Percentiles rank a stretch among this genome's conserved stretches.
phyloP scores from a whole-genome alignment of 2,329 filamentous ascomycete genomes.

The Xylariaceae sp. region DNA sequence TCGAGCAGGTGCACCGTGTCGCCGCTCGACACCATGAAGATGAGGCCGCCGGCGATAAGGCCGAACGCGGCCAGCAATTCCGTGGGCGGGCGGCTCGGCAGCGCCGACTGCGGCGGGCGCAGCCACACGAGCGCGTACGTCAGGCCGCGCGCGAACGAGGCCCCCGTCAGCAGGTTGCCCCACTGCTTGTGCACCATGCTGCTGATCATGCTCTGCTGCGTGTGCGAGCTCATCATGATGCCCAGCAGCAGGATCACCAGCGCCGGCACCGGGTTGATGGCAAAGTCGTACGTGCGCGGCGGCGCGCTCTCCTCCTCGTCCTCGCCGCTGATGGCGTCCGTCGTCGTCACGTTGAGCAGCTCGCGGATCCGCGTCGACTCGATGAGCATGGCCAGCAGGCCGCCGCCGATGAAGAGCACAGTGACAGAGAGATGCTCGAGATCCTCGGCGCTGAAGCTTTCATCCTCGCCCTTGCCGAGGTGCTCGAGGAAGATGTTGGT shows the following conservation, averaged over 20 bases:
- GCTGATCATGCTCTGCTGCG: slow-evolving; percentile 74
- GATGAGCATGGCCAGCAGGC: slow-evolving; percentile 67
- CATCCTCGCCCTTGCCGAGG: slow-evolving; percentile 61
- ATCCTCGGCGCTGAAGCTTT: slow-evolving; percentile 68
- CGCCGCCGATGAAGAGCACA: slow-evolving; percentile 87
- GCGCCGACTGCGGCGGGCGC: slow-evolving; percentile 68
- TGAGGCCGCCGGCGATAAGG: slow-evolving; percentile 74
- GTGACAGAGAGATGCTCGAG: slow-evolving; percentile 91
- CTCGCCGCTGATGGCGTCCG: slow-evolving; percentile 33
- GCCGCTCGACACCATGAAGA: slow-evolving; percentile 84
- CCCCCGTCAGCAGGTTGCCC: slow-evolving; percentile 77
- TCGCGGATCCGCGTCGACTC: slow-evolving; percentile 65
- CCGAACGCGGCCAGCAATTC: slow-evolving; percentile 86
- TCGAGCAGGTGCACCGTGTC: slow-evolving; percentile 75
- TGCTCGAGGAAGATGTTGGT: slow-evolving; percentile 94
- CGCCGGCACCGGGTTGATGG: slow-evolving; percentile 82
- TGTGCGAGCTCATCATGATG: slow-evolving; percentile 92
- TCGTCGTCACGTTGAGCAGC: slow-evolving; percentile 51
- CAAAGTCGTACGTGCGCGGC: slow-evolving; percentile 63
- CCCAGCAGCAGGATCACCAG: slow-evolving; percentile 82
- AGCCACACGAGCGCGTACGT: slow-evolving; percentile 79
- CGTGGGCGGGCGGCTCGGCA: slow-evolving; percentile 79
- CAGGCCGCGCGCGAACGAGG: slow-evolving; percentile 66
- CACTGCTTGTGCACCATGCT: slow-evolving; percentile 93
- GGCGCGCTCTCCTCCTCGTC: slow-evolving; percentile 43